These are phyloP conservation scores for Blastosporella zonata DNA, from an alignment of 1,284 basidiomycete species.

Conservation along the genomic window DNA sequence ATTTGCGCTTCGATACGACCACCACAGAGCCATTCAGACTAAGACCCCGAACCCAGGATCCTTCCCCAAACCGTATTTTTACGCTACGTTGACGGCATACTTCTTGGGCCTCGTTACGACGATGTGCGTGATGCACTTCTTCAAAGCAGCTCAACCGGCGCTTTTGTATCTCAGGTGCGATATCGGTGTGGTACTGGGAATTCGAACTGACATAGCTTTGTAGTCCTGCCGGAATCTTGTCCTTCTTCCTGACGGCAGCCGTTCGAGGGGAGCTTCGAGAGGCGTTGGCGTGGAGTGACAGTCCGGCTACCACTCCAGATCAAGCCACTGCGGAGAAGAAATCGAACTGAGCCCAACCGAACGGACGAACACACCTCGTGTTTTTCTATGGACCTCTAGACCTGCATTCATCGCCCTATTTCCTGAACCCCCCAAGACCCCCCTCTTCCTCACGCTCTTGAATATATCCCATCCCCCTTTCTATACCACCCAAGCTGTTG, in stretches of 20 bases:
- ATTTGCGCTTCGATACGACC: conserved; percentile 86
- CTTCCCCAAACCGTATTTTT: conserved; percentile 81
- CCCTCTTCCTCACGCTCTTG: too few relatives aligned
- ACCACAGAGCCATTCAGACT: conserved; percentile 43
- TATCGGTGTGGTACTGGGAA: neutral
- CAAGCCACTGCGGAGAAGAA: conserved; percentile 19
- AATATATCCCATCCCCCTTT: neutral
- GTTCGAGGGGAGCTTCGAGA: conserved; percentile 55
- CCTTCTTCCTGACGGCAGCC: conserved; percentile 53
- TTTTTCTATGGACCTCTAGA: neutral
- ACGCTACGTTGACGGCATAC: conserved; percentile 71
- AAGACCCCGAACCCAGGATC: conserved; percentile 11
- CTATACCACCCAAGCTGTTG: neutral
- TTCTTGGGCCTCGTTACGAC: conserved; percentile 76
- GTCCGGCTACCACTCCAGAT: conserved; percentile 26
- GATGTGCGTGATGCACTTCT: conserved; percentile 86
- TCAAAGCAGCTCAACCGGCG: conserved; percentile 85
- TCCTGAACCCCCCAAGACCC: neutral
- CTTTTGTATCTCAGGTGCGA: conserved; percentile 86
- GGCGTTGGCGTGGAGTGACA: conserved; percentile 66
- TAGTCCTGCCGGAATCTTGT: conserved; percentile 68
- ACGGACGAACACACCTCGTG: neutral
- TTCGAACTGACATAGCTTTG: conserved; percentile 6
- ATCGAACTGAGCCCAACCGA: conserved; percentile 8
- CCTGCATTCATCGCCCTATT: neutral